Evolutionary conservation across 371 early-diverging fungal species (phyloP), one percentile per base, ranked within the genome.

Genomic region (Rhizopus sp.): DNA sequence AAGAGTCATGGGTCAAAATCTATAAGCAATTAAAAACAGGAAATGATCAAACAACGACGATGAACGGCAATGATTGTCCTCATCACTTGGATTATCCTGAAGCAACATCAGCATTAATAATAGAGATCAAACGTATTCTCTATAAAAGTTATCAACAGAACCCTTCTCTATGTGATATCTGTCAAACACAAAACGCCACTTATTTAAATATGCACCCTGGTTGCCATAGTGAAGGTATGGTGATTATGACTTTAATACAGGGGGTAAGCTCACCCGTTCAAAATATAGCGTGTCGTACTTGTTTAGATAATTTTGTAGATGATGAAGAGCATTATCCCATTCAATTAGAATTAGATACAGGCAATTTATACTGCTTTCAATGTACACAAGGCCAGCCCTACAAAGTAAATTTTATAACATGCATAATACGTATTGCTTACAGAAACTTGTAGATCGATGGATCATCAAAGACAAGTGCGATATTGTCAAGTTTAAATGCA

Each of bases 101-200:
- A 9, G n/a, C 44, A 16, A 9, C 44, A 23, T 7, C 56, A 1
- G 62, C 68, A 29, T 47, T 55, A 15, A 52, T 57, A 10, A 54
- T 34, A 16, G 68, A 72, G 39, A 57, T 68, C 2, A 72, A 72
- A 57, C 50, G 65, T 48, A 62, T 67, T 37, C 30, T 71, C 4
- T 69, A 63, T 39, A 45, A 60, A 35, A 48, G 59, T 59, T 31
- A 35, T 44, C 6, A 5, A 15, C 9, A 41, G 15, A 32, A 54
- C 29, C 7, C 59, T 6, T 47, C 61, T 15, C 29, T 46, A 17
- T 76, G 77, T 51, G 73, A 72, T 33, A 23, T 64, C 8, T 76
- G 77, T 50, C 56, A 57, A n/a, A 40, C 42, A 9, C 32, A 70
- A 15, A 41, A 48, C 8, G 73, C 63, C 32, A 33, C 51, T 9